phyloP scores from a whole-genome alignment of 1,139 yeast species.

The Candida frijolesensis region DNA sequence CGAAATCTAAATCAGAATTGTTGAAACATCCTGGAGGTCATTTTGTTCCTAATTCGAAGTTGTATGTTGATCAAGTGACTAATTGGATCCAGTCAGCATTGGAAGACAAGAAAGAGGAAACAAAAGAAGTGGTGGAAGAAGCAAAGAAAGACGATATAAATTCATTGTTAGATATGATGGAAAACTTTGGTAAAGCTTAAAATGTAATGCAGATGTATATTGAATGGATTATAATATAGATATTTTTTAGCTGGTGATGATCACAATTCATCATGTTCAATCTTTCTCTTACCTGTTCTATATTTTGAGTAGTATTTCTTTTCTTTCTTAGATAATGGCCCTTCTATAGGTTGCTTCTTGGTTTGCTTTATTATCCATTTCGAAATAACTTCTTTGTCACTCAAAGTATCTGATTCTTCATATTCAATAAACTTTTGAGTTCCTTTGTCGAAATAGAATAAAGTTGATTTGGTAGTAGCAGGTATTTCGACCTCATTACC shows the following conservation, averaged over 20 bases:
- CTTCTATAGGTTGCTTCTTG: constrained; percentile 37
- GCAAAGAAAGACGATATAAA: constrained; percentile 31
- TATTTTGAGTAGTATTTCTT: constrained; percentile 30
- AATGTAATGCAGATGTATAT: constrained; percentile 4
- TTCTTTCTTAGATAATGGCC: constrained; percentile 41
- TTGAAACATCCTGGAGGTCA: constrained; percentile 85
- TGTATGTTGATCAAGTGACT: constrained; percentile 57
- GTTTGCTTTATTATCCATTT: constrained; percentile 37
- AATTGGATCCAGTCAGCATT: constrained; percentile 48
- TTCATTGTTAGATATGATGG: constrained; percentile 41
- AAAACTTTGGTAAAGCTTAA: constrained; percentile 30
- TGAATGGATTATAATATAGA: background rate
- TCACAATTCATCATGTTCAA: constrained; percentile 38
- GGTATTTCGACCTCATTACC: constrained; percentile 27
- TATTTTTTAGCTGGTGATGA: background rate
- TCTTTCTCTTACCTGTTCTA: constrained; percentile 32
- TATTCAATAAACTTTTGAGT: constrained; percentile 24
- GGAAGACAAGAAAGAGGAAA: constrained; percentile 17
- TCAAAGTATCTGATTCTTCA: constrained; percentile 26
- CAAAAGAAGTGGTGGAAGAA: constrained; percentile 17
- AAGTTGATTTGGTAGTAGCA: constrained; percentile 25
- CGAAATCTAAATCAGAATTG: constrained; percentile 47
- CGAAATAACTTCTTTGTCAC: constrained; percentile 33
- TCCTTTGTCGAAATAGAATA: constrained; percentile 31
- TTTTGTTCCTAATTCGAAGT: constrained; percentile 75